phyloP scores from a whole-genome alignment of 352 stramenopile genomes.

The Albugo candida region DNA sequence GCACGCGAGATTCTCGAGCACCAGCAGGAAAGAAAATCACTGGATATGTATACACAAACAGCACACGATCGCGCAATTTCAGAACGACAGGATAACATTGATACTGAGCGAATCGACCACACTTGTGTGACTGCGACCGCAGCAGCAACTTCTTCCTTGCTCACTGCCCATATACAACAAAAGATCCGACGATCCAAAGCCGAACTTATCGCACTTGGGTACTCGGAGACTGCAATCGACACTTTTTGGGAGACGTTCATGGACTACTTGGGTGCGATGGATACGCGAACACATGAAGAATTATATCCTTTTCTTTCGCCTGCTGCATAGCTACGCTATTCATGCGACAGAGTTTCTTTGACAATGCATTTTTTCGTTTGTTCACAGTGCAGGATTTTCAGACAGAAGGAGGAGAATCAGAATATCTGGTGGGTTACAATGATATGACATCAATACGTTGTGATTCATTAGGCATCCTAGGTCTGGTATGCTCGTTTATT shows the following conservation, averaged over 20 bases:
- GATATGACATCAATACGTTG: not conserved
- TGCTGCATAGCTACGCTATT: conserved; percentile 16
- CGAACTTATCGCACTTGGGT: conserved; percentile 66
- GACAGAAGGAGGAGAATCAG: conserved; percentile 64
- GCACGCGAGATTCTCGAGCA: conserved; percentile 3
- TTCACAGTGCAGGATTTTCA: conserved; percentile 49
- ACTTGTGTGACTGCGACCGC: conserved; percentile 3
- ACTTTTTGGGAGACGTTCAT: conserved; percentile 87
- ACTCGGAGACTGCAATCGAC: conserved; percentile 84
- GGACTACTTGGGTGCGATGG: conserved; percentile 69
- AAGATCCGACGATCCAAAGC: conserved; percentile 48
- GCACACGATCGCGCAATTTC: not conserved
- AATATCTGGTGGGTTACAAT: conserved; percentile 33
- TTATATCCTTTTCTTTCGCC: conserved; percentile 14
- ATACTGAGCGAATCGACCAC: not conserved
- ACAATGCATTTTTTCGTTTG: not conserved
- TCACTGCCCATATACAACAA: conserved; percentile 24
- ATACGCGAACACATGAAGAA: conserved; percentile 43
- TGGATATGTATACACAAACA: conserved; percentile 5
- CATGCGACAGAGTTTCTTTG: conserved; percentile 19
- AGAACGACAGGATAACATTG: not conserved
- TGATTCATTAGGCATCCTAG: conserved; percentile 3
- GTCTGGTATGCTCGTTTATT: conserved; percentile 79
- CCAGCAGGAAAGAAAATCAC: conserved; percentile 6
- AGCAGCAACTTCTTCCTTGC: conserved; percentile 1